phyloP scores from a whole-genome alignment of 2,329 filamentous ascomycete genomes.

The Cryoendolithus antarcticus region DNA sequence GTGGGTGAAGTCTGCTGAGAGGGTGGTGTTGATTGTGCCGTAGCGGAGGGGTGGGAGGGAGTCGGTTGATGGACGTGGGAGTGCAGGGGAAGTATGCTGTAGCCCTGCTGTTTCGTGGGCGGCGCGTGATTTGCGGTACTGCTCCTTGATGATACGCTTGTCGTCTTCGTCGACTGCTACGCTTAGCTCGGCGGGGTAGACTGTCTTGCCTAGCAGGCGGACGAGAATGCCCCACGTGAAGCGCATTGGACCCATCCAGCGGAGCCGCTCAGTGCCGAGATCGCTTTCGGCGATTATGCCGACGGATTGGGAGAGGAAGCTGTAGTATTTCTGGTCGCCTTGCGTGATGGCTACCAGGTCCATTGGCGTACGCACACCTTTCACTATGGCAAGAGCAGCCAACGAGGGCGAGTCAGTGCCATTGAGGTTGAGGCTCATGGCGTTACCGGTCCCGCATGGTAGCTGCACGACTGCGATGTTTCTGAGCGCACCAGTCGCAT shows the following conservation, averaged over 20 bases:
- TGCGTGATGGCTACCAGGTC: slow-evolving; percentile 85
- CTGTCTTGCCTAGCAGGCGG: slow-evolving; percentile 59
- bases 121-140: slow-evolving; percentile 26
- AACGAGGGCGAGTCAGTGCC: slow-evolving; percentile 64
- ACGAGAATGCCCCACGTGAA: slow-evolving; percentile 79
- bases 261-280: slow-evolving; percentile 75
- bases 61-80: slow-evolving; percentile 15
- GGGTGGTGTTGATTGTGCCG: slow-evolving; percentile 63
- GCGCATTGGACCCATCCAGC: slow-evolving; percentile 81
- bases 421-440: slow-evolving; percentile 79
- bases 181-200: slow-evolving; percentile 82
- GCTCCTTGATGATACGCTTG: slow-evolving; percentile 58
- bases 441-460: slow-evolving; percentile 89
- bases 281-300: slow-evolving; percentile 87
- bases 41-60: slow-evolving; percentile 58
- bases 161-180: slow-evolving; percentile 69
- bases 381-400: slow-evolving; percentile 73
- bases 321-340: slow-evolving; percentile 59
- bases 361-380: slow-evolving; percentile 70
- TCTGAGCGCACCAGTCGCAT: slow-evolving; percentile 61
- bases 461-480: slow-evolving; percentile 75
- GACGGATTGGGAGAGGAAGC: slow-evolving; percentile 80
- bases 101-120: no score
- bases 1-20: slow-evolving; percentile 67
- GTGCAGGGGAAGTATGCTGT: no score